Conservation (phyloP, 2,329 filamentous ascomycete species). For the Pseudocercospora fijiensis region DNA sequence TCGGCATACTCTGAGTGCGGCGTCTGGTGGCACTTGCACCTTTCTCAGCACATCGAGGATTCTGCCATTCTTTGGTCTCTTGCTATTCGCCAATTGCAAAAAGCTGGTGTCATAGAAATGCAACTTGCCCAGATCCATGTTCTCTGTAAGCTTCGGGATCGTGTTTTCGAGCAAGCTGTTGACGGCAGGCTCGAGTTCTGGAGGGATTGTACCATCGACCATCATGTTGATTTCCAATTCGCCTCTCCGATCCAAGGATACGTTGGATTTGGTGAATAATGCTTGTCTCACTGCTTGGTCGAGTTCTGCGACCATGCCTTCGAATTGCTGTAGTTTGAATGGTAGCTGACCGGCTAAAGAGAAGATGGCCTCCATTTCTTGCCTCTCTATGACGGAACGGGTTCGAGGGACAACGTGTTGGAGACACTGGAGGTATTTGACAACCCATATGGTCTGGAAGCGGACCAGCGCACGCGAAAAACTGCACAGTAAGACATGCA, state of each 20-base stretch:
- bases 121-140: conserved; percentile 65
- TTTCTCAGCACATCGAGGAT: conserved; percentile 57
- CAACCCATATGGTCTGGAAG: conserved; percentile 64
- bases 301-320: conserved; percentile 56
- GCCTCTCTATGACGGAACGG: conserved; percentile 54
- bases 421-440: conserved; percentile 29
- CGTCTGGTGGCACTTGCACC: conserved; percentile 41
- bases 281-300: conserved; percentile 63
- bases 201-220: conserved; percentile 53
- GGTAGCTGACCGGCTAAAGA: conserved; percentile 49
- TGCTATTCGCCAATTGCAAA: conserved; percentile 50
- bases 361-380: conserved; percentile 56
- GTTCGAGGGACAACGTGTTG: conserved; percentile 23
- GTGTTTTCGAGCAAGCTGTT: conserved; percentile 50
- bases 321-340: conserved; percentile 48
- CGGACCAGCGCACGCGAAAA: conserved; percentile 71
- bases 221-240: conserved; percentile 55
- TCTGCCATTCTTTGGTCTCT: conserved; percentile 44
- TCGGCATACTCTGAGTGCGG: conserved; percentile 44
- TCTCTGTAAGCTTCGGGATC: conserved; percentile 57
- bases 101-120: conserved; percentile 72
- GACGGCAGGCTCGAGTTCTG: conserved; percentile 51
- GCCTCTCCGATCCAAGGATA: conserved; percentile 48
- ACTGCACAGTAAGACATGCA: conserved; percentile 66
- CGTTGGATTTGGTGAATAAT: conserved; percentile 52